Percentiles rank a stretch among this genome's conserved stretches.
Evolutionary conservation across 2,329 filamentous ascomycete species (phyloP).

Genomic region (Tolypocladium nubicola): DNA sequence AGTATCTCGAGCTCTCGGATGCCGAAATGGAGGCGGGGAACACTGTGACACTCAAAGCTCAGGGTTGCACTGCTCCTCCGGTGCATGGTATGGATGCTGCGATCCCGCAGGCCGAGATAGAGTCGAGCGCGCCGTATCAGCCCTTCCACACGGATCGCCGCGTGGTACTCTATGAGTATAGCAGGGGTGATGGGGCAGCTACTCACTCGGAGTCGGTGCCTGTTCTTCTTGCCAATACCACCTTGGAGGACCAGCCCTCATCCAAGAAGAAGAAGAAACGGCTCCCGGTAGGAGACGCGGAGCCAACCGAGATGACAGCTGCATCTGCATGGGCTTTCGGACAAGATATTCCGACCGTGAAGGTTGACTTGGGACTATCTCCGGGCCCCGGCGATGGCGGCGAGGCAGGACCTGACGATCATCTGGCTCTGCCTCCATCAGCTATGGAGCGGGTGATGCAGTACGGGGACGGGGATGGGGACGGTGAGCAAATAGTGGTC

Average conservation of each 20-base stretch:
- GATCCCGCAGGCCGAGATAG: conserved; percentile 75
- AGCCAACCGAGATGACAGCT: conserved; percentile 5
- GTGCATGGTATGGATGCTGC: conserved; percentile 46
- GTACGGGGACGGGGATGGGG: conserved; percentile 55
- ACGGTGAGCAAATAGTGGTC: conserved; percentile 71
- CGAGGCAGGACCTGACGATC: conserved; percentile 38
- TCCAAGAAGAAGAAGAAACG: conserved; percentile 25
- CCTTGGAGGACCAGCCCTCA: conserved; percentile 26
- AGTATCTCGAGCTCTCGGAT: conserved; percentile 42
- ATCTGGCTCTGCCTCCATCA: conserved; percentile 49
- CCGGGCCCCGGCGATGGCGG: conserved; percentile 38
- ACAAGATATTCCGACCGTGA: conserved; percentile 36
- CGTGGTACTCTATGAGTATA: conserved; percentile 65
- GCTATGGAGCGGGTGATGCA: conserved; percentile 54
- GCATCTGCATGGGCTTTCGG: conserved; percentile 48
- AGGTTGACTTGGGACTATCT: conserved; percentile 41
- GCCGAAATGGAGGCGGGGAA: conserved; percentile 43
- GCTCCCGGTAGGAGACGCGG: neutral
- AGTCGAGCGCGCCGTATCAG: conserved; percentile 90
- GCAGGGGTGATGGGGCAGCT: conserved; percentile 16
- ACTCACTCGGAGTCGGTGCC: conserved; percentile 25
- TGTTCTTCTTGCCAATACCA: conserved; percentile 27
- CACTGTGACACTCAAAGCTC: conserved; percentile 38
- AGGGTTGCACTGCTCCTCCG: conserved; percentile 21
- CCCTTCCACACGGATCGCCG: conserved; percentile 89